Evolutionary conservation across 495 filamentous ascomycete species (phyloP).

Genomic region (Aspergillus steynii): DNA sequence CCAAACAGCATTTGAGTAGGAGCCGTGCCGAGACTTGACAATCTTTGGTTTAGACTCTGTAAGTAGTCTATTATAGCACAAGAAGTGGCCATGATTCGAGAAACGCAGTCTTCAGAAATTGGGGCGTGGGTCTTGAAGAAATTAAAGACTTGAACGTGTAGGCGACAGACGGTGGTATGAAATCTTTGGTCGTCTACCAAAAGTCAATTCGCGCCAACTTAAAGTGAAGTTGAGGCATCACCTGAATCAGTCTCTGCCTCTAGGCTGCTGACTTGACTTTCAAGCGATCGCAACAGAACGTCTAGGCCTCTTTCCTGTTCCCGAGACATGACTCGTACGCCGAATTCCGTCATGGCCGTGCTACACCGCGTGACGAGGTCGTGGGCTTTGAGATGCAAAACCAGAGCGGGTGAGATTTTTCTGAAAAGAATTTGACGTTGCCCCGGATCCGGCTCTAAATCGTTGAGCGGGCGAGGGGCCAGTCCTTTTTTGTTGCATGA

Average conservation of each 20-base stretch:
- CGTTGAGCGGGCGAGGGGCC: slow-evolving; percentile 31
- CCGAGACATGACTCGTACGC: slow-evolving; percentile 36
- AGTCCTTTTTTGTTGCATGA: slow-evolving; percentile 43
- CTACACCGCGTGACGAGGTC: slow-evolving; percentile 39
- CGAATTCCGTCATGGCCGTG: slow-evolving; percentile 35
- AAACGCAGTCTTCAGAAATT: slow-evolving; percentile 31
- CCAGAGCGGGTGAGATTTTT: slow-evolving; percentile 33
- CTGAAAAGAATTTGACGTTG: slow-evolving; percentile 35
- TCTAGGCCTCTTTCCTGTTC: slow-evolving; percentile 42
- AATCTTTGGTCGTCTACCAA: slow-evolving; percentile 34
- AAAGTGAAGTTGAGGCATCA: slow-evolving; percentile 11
- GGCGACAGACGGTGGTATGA: slow-evolving; percentile 29
- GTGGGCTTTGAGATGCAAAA: slow-evolving; percentile 35
- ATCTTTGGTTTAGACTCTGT: slow-evolving; percentile 23
- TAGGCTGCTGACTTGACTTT: slow-evolving; percentile 35
- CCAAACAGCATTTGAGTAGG: slow-evolving; percentile 36
- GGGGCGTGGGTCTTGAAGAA: slow-evolving; percentile 41
- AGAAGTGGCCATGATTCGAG: slow-evolving; percentile 33
- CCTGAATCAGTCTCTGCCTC: slow-evolving; percentile 32
- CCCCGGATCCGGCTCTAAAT: slow-evolving; percentile 36
- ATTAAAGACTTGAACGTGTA: slow-evolving; percentile 44
- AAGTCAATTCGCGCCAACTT: neutral
- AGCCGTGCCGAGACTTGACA: slow-evolving; percentile 24
- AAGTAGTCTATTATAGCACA: slow-evolving; percentile 39
- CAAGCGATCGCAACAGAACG: slow-evolving; percentile 37